Evolutionary conservation across 257 asterid species (phyloP), one percentile per base, ranked within the genome.

Genomic region (Gentiana dahurica): DNA sequence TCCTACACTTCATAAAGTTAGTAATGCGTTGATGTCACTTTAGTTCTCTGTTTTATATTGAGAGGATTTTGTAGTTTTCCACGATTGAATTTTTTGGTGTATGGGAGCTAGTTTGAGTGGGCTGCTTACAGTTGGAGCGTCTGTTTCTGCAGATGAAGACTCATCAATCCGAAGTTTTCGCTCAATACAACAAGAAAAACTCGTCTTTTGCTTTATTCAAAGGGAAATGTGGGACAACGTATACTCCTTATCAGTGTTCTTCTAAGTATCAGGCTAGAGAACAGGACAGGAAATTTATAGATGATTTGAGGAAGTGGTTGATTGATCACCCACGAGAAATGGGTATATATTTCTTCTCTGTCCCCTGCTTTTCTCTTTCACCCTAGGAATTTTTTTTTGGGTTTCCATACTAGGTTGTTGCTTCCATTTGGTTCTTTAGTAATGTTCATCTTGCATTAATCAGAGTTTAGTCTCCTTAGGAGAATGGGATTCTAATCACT

Each of bases 121-220:
- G 51, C 49, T 59, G 51, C 34, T 38, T 4, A 60, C 15, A 34
- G 32, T 45, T 12, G 43, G 51, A 34, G 36, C 39, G 12, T 37
- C 41, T 49, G 7, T 54, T 34, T 45, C 59, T 61, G 45, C 80
- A 89, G 98, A 68, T 87, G 75, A 76, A 75, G 73, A 53, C 55
- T 55, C 78, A 79, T 70, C 77, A 68, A 35, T 34, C 24, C 24
- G 88, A 73, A 57, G 75, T 73, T 64, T 78, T 67, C 77, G 94
- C 82, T 64, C 35, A 71, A 65, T 90, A 57, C 76, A 71, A 73
- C 76, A 90, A 87, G 85, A 81, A 60, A 50, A 64, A 59, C 54
- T 90, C 98, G 53, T 69, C 87, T 11, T 90, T 90, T 56, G 98
- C 92, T 34, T 65, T 90, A 55, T 89, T 78, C 61, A 73, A 71